Evolutionary conservation across 2,329 filamentous ascomycete species (phyloP).

Genomic region (Cladosporium sp.): DNA sequence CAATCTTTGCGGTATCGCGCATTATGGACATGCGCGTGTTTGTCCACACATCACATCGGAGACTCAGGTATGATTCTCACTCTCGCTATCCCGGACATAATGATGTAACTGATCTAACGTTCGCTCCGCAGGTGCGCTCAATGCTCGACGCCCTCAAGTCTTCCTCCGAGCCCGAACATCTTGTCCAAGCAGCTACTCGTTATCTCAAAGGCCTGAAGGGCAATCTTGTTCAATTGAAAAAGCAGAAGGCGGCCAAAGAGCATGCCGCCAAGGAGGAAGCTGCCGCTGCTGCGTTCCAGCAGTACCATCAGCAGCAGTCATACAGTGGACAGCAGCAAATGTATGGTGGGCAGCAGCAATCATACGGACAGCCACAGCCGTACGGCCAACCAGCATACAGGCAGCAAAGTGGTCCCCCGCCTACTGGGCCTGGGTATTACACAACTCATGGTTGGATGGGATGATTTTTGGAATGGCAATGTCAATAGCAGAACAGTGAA

Average conservation of each 20-base stretch:
- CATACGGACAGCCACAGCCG: neutral
- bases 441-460: constrained; percentile 6
- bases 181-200: constrained; percentile 57
- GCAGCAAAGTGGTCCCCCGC: neutral
- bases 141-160: constrained; percentile 65
- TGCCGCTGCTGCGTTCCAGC: constrained; percentile 14
- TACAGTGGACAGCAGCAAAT: neutral
- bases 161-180: constrained; percentile 57
- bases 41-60: constrained; percentile 67
- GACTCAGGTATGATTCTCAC: constrained; percentile 39
- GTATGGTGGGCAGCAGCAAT: neutral
- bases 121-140: constrained; percentile 55
- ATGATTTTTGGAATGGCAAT: neutral
- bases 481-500: neutral
- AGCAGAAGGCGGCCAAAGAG: constrained; percentile 40
- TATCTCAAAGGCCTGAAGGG: constrained; percentile 62
- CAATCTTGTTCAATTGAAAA: constrained; percentile 57
- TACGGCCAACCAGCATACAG: neutral
- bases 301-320: constrained; percentile 6
- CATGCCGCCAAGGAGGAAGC: constrained; percentile 26
- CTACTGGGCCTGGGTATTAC: neutral
- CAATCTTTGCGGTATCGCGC: constrained; percentile 64
- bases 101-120: neutral
- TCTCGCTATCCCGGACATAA: neutral
- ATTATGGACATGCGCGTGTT: constrained; percentile 57